Percentiles rank a stretch among this genome's conserved stretches.
These are phyloP conservation scores for Quercus lobata DNA, from an alignment of 331 rosid genomes.

Conservation along the genomic window DNA sequence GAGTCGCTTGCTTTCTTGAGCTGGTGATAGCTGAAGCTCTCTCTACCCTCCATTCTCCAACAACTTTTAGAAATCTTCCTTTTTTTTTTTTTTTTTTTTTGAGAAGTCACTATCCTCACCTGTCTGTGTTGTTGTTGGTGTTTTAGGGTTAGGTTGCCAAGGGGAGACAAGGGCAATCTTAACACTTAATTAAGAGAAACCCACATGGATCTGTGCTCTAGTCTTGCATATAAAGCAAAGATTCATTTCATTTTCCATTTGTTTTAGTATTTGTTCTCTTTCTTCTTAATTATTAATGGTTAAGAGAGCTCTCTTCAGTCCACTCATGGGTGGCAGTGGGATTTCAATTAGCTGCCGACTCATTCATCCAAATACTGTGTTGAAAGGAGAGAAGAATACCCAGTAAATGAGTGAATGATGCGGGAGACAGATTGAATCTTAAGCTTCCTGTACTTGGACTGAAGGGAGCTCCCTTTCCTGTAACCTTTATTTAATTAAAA, in stretches of 20 bases:
- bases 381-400: conserved; percentile 2
- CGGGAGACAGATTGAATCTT: conserved; percentile 94
- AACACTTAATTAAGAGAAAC: neutral
- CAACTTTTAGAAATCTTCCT: neutral
- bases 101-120: neutral
- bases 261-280: neutral
- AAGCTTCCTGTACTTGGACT: conserved; percentile 89
- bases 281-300: neutral
- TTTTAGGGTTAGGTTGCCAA: neutral
- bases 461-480: conserved; percentile 99
- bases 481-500: neutral
- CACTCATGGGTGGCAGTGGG: conserved; percentile 60
- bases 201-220: conserved; percentile 1
- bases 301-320: conserved; percentile 97
- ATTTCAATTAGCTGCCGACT: conserved; percentile 93
- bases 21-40: neutral
- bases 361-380: conserved; percentile 95
- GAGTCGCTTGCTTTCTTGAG: conserved; percentile 6
- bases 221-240: neutral
- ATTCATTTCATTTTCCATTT: neutral
- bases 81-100: neutral
- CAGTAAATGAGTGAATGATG: conserved; percentile 92
- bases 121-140: neutral
- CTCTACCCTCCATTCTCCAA: neutral
- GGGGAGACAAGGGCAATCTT: neutral